Conservation (phyloP, 106 monocot genomes). For the Allium fistulosum region DNA sequence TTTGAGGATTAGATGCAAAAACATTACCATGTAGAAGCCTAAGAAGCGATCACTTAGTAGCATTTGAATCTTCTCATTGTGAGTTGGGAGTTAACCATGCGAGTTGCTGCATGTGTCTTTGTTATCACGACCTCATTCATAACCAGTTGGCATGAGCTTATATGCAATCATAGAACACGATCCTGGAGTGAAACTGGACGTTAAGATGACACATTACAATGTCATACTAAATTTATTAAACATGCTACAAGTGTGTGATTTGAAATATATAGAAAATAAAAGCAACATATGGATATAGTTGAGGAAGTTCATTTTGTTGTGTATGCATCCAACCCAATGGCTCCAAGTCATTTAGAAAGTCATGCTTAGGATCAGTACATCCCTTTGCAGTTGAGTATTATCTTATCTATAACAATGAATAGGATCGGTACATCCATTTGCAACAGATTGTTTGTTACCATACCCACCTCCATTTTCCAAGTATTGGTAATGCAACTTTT, state of each 20-base stretch:
- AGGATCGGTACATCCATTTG: slow-evolving; percentile 70
- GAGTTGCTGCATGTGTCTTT: slow-evolving; percentile 99
- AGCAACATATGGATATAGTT: slow-evolving; percentile 83
- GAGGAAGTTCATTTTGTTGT: slow-evolving; percentile 95
- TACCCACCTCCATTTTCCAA: slow-evolving; percentile 56
- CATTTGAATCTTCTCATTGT: slow-evolving; percentile 99
- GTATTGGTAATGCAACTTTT: slow-evolving; percentile 85
- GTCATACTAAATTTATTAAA: no score
- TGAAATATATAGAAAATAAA: no score
- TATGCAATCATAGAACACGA: slow-evolving; percentile 97
- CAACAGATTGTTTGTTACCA: not conserved
- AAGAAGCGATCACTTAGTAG: slow-evolving; percentile 97
- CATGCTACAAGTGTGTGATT: no score
- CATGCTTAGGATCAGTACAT: slow-evolving; percentile 60
- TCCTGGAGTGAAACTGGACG: slow-evolving; percentile 98
- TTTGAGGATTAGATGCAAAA: not conserved
- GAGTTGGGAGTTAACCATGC: slow-evolving; percentile 92
- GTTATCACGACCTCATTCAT: slow-evolving; percentile 94
- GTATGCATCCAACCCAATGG: slow-evolving; percentile 99
- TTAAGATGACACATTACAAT: slow-evolving; percentile 36
- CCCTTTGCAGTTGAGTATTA: slow-evolving; percentile 10
- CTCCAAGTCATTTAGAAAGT: slow-evolving; percentile 94
- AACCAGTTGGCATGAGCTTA: slow-evolving; percentile 89
- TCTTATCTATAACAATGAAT: slow-evolving; percentile 10
- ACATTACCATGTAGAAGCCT: slow-evolving; percentile 95